phyloP scores from a whole-genome alignment of 1,284 basidiomycete species.

The Ceratobasidium sp. region DNA sequence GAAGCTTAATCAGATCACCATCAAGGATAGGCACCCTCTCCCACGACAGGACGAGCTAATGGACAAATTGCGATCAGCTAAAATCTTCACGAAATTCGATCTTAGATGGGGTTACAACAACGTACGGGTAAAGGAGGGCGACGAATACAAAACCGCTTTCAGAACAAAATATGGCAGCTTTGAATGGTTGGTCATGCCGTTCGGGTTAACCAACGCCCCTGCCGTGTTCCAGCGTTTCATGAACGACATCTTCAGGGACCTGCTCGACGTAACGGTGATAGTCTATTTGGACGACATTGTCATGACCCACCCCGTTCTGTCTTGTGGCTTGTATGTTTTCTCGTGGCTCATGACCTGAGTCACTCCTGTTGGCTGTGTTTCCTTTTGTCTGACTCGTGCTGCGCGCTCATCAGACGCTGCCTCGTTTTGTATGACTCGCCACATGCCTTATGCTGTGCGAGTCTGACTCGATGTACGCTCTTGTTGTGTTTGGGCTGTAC shows the following conservation, averaged over 20 bases:
- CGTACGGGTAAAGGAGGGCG: conserved; percentile 2
- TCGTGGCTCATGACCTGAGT: too few relatives aligned
- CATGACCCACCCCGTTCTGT: too few relatives aligned
- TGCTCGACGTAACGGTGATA: conserved; percentile 26
- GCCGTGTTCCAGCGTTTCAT: conserved; percentile 37
- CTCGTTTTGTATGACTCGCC: too few relatives aligned
- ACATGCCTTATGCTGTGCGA: too few relatives aligned
- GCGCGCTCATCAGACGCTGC: too few relatives aligned
- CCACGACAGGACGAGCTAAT: conserved; percentile 34
- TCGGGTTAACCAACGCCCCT: conserved; percentile 26
- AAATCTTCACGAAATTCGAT: conserved; percentile 38
- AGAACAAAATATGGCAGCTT: conserved; percentile 24
- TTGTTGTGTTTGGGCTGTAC: too few relatives aligned
- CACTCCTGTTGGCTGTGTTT: too few relatives aligned
- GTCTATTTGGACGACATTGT: conserved; percentile 44
- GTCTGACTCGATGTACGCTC: too few relatives aligned
- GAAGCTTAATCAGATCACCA: conserved; percentile 27
- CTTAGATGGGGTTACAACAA: conserved; percentile 27
- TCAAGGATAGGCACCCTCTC: conserved; percentile 19
- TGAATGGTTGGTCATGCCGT: conserved; percentile 41
- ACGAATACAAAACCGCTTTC: conserved; percentile 42
- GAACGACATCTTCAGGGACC: conserved; percentile 38
- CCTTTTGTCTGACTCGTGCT: too few relatives aligned
- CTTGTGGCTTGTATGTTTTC: too few relatives aligned
- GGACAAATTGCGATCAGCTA: background rate